Percentiles rank a stretch among this genome's conserved stretches.
phyloP scores from a whole-genome alignment of 2,329 filamentous ascomycete species.

The Trichothecium sympodiale region DNA sequence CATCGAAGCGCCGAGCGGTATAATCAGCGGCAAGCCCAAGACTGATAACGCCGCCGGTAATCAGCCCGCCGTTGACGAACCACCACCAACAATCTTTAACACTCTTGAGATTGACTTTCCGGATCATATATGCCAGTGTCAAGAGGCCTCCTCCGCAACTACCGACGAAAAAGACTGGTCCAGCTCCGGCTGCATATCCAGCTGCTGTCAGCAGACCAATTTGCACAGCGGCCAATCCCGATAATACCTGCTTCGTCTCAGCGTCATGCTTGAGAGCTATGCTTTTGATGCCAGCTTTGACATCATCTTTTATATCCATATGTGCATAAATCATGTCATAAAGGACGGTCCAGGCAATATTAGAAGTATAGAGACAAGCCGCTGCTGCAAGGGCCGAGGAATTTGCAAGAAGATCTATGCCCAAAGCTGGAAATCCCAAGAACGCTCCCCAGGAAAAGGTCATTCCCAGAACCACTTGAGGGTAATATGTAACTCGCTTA shows the following conservation, averaged over 20 bases:
- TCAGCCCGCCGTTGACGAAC: constrained; percentile 61
- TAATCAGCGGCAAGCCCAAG: constrained; percentile 50
- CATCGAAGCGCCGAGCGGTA: constrained; percentile 30
- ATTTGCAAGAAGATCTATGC: constrained; percentile 60
- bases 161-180: constrained; percentile 56
- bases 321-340: constrained; percentile 94
- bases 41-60: constrained; percentile 54
- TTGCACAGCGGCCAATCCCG: constrained; percentile 58
- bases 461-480: constrained; percentile 70
- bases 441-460: constrained; percentile 86
- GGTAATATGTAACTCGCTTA: constrained; percentile 80
- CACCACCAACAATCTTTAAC: constrained; percentile 66
- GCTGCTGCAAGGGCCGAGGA: constrained; percentile 53
- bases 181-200: constrained; percentile 55
- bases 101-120: constrained; percentile 51
- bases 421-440: constrained; percentile 77
- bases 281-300: constrained; percentile 77
- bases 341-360: constrained; percentile 75
- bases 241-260: constrained; percentile 66
- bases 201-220: constrained; percentile 59
- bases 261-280: constrained; percentile 72
- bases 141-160: constrained; percentile 54
- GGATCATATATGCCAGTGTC: constrained; percentile 56
- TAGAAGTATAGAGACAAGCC: constrained; percentile 61
- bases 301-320: constrained; percentile 81